A percentile compares a stretch with the other conserved stretches of the same genome.
Conservation (phyloP, 2,329 filamentous ascomycete species). For the Sclerotiophoma versabilis region DNA sequence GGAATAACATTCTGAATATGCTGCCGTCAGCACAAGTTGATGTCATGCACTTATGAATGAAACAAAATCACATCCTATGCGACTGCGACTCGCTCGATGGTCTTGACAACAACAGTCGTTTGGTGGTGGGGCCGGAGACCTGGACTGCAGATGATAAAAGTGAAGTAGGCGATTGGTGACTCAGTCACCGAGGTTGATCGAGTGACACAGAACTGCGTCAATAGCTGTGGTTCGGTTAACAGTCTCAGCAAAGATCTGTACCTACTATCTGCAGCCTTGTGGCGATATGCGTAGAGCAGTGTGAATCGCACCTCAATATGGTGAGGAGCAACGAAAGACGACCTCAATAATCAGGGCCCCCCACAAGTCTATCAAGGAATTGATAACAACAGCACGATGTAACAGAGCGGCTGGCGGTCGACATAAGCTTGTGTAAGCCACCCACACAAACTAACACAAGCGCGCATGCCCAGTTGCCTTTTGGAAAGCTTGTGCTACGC, state of each 20-base stretch:
- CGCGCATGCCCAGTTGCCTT: not conserved
- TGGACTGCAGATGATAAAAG: too few relatives aligned
- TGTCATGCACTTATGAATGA: too few relatives aligned
- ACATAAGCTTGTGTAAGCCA: constrained; percentile 7
- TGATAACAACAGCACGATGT: not conserved
- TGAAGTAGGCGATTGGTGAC: not conserved
- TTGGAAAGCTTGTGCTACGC: constrained; percentile 11
- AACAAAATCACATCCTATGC: too few relatives aligned
- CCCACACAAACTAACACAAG: constrained; percentile 2
- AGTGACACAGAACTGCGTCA: not conserved
- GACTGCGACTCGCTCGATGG: too few relatives aligned
- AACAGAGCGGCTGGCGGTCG: not conserved
- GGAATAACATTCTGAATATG: too few relatives aligned
- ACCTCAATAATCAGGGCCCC: not conserved
- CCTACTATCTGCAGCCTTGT: not conserved
- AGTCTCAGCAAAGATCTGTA: not conserved
- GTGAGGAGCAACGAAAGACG: too few relatives aligned
- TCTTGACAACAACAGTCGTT: too few relatives aligned
- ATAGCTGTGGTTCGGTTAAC: not conserved
- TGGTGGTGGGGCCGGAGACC: too few relatives aligned
- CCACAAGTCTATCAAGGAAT: not conserved
- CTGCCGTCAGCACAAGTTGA: too few relatives aligned
- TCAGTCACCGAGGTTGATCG: not conserved
- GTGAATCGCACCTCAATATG: not conserved
- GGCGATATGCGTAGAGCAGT: not conserved